These are phyloP conservation scores for Lepidium aucheri DNA, from an alignment of 345 rosid species.

Conservation along the genomic window DNA sequence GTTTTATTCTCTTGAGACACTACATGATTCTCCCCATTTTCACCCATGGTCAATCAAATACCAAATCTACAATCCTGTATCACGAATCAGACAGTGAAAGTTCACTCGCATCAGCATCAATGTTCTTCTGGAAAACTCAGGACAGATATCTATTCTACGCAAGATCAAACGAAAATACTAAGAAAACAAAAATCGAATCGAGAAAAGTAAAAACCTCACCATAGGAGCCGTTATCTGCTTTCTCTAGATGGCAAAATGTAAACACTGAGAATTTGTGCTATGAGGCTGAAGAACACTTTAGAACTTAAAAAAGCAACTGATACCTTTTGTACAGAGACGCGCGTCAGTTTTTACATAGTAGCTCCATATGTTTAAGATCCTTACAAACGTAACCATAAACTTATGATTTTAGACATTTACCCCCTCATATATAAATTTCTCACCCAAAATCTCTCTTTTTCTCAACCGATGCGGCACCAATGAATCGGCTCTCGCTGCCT, in stretches of 20 bases:
- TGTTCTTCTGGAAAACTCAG: neutral
- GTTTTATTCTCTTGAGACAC: conserved; percentile 15
- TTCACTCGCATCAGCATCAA: neutral
- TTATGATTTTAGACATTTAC: neutral
- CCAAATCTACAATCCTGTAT: neutral
- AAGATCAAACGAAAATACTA: neutral
- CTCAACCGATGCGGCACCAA: conserved; percentile 6
- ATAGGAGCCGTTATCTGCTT: neutral
- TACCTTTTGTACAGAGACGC: neutral
- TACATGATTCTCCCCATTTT: conserved; percentile 1
- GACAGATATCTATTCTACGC: neutral
- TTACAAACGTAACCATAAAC: neutral
- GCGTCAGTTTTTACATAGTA: neutral
- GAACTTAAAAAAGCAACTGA: neutral
- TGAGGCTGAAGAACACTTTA: neutral
- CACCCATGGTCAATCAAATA: conserved; percentile 4
- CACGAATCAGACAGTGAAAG: neutral
- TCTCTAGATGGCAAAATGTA: neutral
- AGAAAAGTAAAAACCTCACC: neutral
- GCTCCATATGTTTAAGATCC: neutral
- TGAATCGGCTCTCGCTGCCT: conserved; percentile 29
- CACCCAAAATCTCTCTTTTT: neutral
- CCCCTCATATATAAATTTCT: neutral
- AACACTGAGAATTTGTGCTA: neutral
- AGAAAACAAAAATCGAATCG: neutral